A percentile compares a stretch with the other conserved stretches of the same genome.
phyloP scores from a whole-genome alignment of 2,329 filamentous ascomycete species.

The Aspergillus proliferans region DNA sequence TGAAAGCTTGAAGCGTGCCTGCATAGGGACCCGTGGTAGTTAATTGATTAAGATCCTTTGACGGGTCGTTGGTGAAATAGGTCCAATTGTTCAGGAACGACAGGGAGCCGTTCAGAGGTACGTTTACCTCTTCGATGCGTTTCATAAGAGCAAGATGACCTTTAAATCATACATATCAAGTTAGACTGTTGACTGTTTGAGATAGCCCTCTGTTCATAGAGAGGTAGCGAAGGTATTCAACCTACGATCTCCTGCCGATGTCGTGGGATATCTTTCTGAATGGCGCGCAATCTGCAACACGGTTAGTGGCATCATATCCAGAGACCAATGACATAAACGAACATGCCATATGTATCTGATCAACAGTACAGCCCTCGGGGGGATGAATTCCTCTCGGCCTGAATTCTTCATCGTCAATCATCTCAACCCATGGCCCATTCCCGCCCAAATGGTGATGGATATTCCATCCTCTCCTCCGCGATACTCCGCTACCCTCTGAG shows the following conservation, averaged over 20 bases:
- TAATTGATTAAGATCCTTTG: slow-evolving; percentile 47
- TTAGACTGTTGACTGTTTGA: not conserved
- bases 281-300: slow-evolving; percentile 49
- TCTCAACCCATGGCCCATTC: slow-evolving; percentile 52
- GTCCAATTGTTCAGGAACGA: slow-evolving; percentile 50
- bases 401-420: slow-evolving; percentile 30
- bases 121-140: slow-evolving; percentile 38
- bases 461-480: slow-evolving; percentile 36
- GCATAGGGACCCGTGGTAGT: slow-evolving; percentile 52
- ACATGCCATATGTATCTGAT: slow-evolving; percentile 56
- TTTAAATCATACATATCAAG: slow-evolving; percentile 2
- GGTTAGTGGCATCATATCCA: slow-evolving; percentile 1
- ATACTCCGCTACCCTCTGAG: not conserved
- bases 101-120: slow-evolving; percentile 45
- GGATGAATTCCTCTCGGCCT: slow-evolving; percentile 32
- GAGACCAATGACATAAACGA: not conserved
- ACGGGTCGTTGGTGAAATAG: slow-evolving; percentile 46
- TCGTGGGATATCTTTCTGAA: slow-evolving; percentile 53
- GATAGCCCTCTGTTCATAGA: not conserved
- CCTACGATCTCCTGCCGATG: slow-evolving; percentile 45
- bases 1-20: slow-evolving; percentile 49
- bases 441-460: slow-evolving; percentile 50
- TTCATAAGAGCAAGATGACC: slow-evolving; percentile 46
- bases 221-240: slow-evolving; percentile 11
- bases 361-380: slow-evolving; percentile 46